Base-by-base conservation (phyloP, 495 filamentous ascomycete genomes). In the Hypoxylon perforatum region DNA sequence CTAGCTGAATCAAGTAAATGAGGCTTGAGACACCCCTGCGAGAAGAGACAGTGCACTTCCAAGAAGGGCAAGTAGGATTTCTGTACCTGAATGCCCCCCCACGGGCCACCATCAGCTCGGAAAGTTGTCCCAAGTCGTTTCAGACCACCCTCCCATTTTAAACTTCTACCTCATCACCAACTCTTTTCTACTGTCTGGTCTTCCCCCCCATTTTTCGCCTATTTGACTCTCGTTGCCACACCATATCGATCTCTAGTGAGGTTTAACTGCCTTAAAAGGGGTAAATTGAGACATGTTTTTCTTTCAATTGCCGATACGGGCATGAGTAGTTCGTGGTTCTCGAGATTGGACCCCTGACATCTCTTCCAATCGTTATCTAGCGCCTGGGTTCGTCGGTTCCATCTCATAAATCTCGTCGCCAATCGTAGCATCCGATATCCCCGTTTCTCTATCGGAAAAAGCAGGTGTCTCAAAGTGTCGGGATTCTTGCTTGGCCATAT, bases 221-320 rank as follows among this genome's bases (percentile, higher is more conserved):
- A 28, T 53, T 60, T 44, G 38, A 55, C 35, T 56, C 18, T n/a
- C 23, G 35, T 55, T 38, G 56, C 66, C 61, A 65, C 54, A 69
- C 55, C n/a, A 61, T 56, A 12, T 28, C n/a, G 25, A 22, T 56
- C 48, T 28, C 21, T 47, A 60, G 49, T 42, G 48, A 41, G 33
- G 53, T 23, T 22, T 52, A 7, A 4, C 44, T 48, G 25, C n/a
- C 42, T n/a, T 12, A 55, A 62, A 28, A 28, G 28, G 21, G 46
- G 36, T 14, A 50, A 51, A 52, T 35, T 28, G 15, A 56, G 28
- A 54, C 22, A 53, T 41, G 21, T 22, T 33, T 15, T 47, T 23
- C 15, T 52, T 35, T 8, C 47, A 48, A 65, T 52, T 65, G 67
- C 67, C 67, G 67, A 70, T 35, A 65, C 67, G 67, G 61, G 67